Percentiles rank a stretch among this genome's conserved stretches.
phyloP scores from a whole-genome alignment of 768 basidiomycete genomes.

The Mrakia frigida region DNA sequence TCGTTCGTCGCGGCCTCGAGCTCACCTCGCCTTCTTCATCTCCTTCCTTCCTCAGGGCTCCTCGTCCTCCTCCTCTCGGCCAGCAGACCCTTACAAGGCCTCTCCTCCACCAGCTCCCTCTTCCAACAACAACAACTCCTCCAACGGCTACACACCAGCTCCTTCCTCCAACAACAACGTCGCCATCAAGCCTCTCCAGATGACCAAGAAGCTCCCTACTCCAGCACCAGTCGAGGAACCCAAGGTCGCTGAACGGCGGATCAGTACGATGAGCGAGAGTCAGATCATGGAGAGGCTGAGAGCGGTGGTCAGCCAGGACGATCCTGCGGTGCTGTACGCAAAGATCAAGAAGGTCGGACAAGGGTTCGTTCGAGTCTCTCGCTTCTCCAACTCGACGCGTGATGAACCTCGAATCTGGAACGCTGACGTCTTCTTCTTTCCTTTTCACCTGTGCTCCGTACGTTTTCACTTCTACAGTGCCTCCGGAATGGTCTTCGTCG shows the following conservation, averaged over 20 bases:
- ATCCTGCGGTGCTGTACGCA: slow-evolving; percentile 82
- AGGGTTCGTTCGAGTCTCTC: slow-evolving; percentile 61
- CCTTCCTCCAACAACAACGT: not conserved
- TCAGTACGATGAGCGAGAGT: slow-evolving; percentile 92
- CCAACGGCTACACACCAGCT: not conserved
- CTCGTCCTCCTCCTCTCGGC: not conserved
- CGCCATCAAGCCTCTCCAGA: slow-evolving; percentile 6
- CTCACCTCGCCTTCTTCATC: not conserved
- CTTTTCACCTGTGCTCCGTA: too few relatives aligned
- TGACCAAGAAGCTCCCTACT: slow-evolving; percentile 1
- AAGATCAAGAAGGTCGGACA: slow-evolving; percentile 99
- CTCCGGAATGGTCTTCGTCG: slow-evolving; percentile 95
- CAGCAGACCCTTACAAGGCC: slow-evolving; percentile 2
- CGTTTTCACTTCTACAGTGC: slow-evolving; percentile 54
- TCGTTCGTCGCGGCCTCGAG: slow-evolving; percentile 19
- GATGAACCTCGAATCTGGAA: not conserved
- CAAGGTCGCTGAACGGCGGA: slow-evolving; percentile 65
- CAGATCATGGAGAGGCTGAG: slow-evolving; percentile 98
- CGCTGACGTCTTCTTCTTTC: not conserved
- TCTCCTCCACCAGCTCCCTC: not conserved
- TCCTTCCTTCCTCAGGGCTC: not conserved
- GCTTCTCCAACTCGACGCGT: not conserved
- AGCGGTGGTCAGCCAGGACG: slow-evolving; percentile 76
- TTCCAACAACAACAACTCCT: not conserved
- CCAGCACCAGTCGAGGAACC: slow-evolving; percentile 2